Evolutionary conservation across 176 grass and related monocot genomes (phyloP), one percentile per base, ranked within the genome.

Genomic region (Avena eriantha): DNA sequence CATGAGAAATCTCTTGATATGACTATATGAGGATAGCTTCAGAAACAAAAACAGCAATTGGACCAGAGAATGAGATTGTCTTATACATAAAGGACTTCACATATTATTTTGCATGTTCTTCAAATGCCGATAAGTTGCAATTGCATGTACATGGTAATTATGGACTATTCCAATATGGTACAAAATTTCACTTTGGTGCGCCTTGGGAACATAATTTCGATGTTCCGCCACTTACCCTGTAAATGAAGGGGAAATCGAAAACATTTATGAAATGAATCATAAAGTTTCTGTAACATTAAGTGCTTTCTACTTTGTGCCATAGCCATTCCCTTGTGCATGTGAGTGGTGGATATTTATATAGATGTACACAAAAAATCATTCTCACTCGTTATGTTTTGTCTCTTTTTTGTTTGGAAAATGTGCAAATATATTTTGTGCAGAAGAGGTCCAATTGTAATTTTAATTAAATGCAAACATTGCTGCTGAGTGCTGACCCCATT

Each of bases 401-500:
- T 59, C 33, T 22, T 47, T 19, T 64, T 47, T 80, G 39, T 80
- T 48, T 68, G 79, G 45, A 51, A 68, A 51, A 51, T 21, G 26
- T 69, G 80, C 26, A 81, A 51, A 61, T 45, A 50, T 31, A 35
- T 63, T 74, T 49, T 9, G 33, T 77, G 73, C 73, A 78, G 55
- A 77, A 61, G 21, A 75, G 35, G 24, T 56, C 22, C 12, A 35
- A 16, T n/a, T 54, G 56, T 56, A 65, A 10, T 58, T 69, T 43
- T 10, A 69, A 59, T 57, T 57, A 43, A 35, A 51, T 35, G 35
- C 19, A 63, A 70, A 46, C 33, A 22, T 69, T 77, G 8, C 36
- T 49, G n/a, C 74, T 63, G 45, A 80, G 50, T 49, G n/a, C 74
- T 63, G 45, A 80, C 34, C 39, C 19, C 59, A 45, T 90, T 71